Conservation (phyloP, 2,329 filamentous ascomycete species). For the Arthroderma uncinatum region DNA sequence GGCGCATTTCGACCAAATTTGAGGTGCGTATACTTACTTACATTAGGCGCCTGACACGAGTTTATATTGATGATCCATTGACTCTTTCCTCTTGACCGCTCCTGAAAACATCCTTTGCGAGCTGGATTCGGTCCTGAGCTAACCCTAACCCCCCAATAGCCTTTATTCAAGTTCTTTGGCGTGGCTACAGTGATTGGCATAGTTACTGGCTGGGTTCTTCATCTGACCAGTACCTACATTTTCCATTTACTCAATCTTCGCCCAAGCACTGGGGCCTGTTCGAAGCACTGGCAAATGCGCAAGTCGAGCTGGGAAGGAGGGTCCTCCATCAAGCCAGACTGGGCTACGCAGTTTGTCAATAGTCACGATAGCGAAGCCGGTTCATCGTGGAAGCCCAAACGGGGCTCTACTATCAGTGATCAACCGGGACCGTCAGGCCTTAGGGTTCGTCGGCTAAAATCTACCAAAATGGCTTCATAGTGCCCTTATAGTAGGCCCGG, state of each 20-base stretch:
- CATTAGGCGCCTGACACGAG: too few species aligned
- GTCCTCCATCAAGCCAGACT: background rate
- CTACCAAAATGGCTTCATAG: background rate
- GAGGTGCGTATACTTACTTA: slow-evolving; percentile 38
- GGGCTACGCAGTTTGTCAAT: background rate
- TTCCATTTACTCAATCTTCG: background rate
- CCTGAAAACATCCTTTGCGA: background rate
- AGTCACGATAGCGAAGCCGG: background rate
- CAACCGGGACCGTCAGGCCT: background rate
- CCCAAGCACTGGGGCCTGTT: background rate
- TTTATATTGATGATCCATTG: background rate
- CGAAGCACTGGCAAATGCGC: background rate
- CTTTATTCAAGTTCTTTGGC: slow-evolving; percentile 46
- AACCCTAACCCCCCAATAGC: slow-evolving; percentile 22
- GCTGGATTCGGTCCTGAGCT: background rate
- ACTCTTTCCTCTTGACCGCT: background rate
- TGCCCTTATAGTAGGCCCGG: background rate
- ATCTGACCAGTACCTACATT: slow-evolving; percentile 31
- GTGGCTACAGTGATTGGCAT: slow-evolving; percentile 58
- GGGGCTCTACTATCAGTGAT: background rate
- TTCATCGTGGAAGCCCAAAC: background rate
- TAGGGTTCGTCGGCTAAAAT: background rate
- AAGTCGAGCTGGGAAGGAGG: background rate
- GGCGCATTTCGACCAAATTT: slow-evolving; percentile 42
- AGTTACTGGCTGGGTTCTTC: slow-evolving; percentile 49